Base-by-base conservation (phyloP, 306 rosid species). In the Canavalia ensiformis region DNA sequence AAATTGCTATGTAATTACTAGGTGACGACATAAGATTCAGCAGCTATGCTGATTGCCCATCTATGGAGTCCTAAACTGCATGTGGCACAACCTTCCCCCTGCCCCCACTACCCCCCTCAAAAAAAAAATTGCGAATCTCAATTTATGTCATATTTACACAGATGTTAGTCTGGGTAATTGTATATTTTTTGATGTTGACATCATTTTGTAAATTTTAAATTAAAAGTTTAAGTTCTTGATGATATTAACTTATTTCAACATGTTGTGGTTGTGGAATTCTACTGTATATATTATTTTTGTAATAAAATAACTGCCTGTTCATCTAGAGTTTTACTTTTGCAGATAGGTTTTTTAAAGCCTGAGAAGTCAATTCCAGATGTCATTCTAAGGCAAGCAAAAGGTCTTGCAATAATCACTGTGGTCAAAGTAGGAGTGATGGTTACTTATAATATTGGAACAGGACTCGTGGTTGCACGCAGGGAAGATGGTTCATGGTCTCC, bases 401-500 rank as follows among this genome's bases (percentile, higher is more conserved):
- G 99, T 75, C 98, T 96, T 79, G 99, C 99, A 66, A 92, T 96
- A 81, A 86, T 93, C 75, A 93, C 98, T 35, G 92, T 86, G 68
- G 97, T 72, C 82, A 96, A 93, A 87, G 97, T 92, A 25, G 99
- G 99, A 79, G 89, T 89, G 50, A 63, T 90, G 93, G 90, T 96
- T 64, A 93, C 99, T 63, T 96, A 96, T 76, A 89, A 93, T 77
- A 82, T 96, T 68, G 99, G 99, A 77, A 96, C 99, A 9, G 99
- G 99, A 78, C 81, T 96, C 34, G 98, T 96, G 73, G 80, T 96
- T 81, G 97, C 97, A 7, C 97, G 94, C 39, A 92, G 90, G 73
- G 98, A 89, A 77, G 99, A 96, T 88, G 99, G 97, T 64, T 92
- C 98, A 30, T 93, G 99, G 99, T 96, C 99, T 80, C 92, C 99